These are phyloP conservation scores for Phialophora expanda DNA, from an alignment of 2,329 filamentous ascomycete genomes.

Conservation along the genomic window DNA sequence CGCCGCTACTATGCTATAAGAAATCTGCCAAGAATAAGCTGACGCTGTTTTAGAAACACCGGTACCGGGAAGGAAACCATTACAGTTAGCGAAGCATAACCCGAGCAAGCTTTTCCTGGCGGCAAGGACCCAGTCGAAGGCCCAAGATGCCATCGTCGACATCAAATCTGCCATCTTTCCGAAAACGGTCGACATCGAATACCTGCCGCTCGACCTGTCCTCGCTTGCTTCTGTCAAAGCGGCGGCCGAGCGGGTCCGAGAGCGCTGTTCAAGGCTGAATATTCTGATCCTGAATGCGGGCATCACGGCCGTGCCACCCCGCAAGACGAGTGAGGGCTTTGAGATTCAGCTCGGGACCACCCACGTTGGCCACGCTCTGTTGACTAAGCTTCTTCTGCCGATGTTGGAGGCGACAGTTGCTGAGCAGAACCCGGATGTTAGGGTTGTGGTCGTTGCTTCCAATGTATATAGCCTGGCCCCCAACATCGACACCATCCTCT, in stretches of 20 bases:
- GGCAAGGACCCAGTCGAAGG: neutral
- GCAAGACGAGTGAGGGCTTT: slow-evolving; percentile 48
- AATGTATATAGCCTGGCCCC: slow-evolving; percentile 46
- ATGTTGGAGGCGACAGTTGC: slow-evolving; percentile 46
- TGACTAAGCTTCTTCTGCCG: slow-evolving; percentile 52
- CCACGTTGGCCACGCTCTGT: slow-evolving; percentile 53
- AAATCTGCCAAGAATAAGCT: slow-evolving; percentile 9
- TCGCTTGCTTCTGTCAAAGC: slow-evolving; percentile 57
- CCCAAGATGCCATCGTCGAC: slow-evolving; percentile 1
- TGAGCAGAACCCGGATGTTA: slow-evolving; percentile 41
- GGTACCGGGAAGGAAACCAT: neutral
- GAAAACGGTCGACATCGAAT: slow-evolving; percentile 48
- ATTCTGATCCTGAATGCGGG: slow-evolving; percentile 55
- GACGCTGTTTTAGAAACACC: neutral
- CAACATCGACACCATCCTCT: slow-evolving; percentile 46
- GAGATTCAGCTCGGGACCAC: slow-evolving; percentile 55
- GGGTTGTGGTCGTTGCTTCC: slow-evolving; percentile 48
- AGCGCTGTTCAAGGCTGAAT: slow-evolving; percentile 51
- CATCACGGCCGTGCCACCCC: slow-evolving; percentile 50
- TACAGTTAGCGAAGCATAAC: slow-evolving; percentile 4
- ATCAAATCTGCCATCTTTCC: neutral
- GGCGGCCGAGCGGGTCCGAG: slow-evolving; percentile 50
- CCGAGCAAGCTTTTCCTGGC: neutral
- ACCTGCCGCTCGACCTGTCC: slow-evolving; percentile 56
- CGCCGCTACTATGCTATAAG: neutral